Base-by-base conservation (phyloP, 352 stramenopile species). In the Pythium grandisporangium region DNA sequence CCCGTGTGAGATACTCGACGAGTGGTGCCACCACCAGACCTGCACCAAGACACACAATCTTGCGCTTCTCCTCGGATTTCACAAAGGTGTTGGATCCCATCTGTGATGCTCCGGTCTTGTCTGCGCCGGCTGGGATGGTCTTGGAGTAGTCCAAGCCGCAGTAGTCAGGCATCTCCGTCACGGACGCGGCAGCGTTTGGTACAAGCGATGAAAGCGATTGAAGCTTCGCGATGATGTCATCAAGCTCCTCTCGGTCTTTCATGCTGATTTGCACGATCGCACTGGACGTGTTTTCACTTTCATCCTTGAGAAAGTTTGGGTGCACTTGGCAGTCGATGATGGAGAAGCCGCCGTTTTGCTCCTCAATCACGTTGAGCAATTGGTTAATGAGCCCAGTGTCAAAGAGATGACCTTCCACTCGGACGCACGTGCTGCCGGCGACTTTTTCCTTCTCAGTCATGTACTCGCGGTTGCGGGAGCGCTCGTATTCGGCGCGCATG, bases 321-420 rank as follows among this genome's bases (percentile, higher is more conserved):
- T 72, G 77, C 11, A 98, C 87, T 55, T 89, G 65, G 46, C 89
- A 97, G 40, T 97, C 76, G 22, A 93, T 66, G 40, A 98, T 78
- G 58, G 93, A 65, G 52, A 97, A 97, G 2, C 74, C 68, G 42
- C 86, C 91, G 26, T 77, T 63, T 48, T 92, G 69, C 14, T 77
- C 58, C 50, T 98, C 93, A 44, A 98, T 88, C 12, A 96, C 68
- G 64, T 98, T 94, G 11, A 98, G 64, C 6, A 98, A 63, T 50
- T 96, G 80, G 61, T 98, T 98, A 58, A 98, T 97, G 19, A 98
- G 60, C 21, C 89, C 88, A 8, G 82, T 96, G 74, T 98, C 95
- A 58, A 98, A 98, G 27, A 98, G 66, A 58, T 98, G 93, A 2
- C 93, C 95, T 44, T 96, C 62, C 5, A 96, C 53, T 2, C 82